These are phyloP conservation scores for Scedosporium minutisporum DNA, from an alignment of 2,329 filamentous ascomycete genomes.

Conservation along the genomic window DNA sequence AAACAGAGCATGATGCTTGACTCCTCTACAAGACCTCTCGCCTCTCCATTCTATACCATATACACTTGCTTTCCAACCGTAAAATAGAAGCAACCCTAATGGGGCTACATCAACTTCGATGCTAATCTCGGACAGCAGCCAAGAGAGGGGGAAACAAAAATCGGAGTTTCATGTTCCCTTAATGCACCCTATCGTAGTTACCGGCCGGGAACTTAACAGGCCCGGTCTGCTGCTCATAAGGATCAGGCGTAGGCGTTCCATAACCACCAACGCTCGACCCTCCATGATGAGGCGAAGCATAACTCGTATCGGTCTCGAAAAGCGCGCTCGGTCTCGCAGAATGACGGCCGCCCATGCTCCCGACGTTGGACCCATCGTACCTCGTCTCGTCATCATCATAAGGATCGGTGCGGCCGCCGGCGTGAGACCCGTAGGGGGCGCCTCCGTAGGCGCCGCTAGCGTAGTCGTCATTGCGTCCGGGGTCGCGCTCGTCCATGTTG, in stretches of 20 bases:
- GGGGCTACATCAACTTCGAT: not conserved
- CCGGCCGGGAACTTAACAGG: slow-evolving; percentile 46
- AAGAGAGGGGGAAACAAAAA: not conserved
- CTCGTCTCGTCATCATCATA: slow-evolving; percentile 28
- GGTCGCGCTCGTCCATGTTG: slow-evolving; percentile 44
- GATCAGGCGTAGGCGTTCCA: slow-evolving; percentile 14
- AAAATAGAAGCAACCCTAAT: not conserved
- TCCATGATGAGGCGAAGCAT: slow-evolving; percentile 22
- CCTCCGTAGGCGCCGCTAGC: slow-evolving; percentile 24
- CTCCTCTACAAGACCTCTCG: not conserved
- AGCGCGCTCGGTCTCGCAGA: slow-evolving; percentile 21
- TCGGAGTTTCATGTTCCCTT: not conserved
- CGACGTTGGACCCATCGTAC: slow-evolving; percentile 25
- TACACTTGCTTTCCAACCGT: not conserved
- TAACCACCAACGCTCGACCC: not conserved
- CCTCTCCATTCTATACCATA: not conserved
- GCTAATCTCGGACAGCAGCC: not conserved
- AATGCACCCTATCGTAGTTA: slow-evolving; percentile 41
- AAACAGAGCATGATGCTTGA: not conserved
- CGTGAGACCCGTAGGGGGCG: slow-evolving; percentile 17
- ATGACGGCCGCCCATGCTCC: not conserved
- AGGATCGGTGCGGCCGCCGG: slow-evolving; percentile 10
- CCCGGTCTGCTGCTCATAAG: slow-evolving; percentile 30
- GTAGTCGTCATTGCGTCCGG: slow-evolving; percentile 21
- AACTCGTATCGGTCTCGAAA: slow-evolving; percentile 43